A percentile compares a stretch with the other conserved stretches of the same genome.
These are phyloP conservation scores for Podosphaera fusca DNA, from an alignment of 2,329 filamentous ascomycete genomes.

Conservation along the genomic window DNA sequence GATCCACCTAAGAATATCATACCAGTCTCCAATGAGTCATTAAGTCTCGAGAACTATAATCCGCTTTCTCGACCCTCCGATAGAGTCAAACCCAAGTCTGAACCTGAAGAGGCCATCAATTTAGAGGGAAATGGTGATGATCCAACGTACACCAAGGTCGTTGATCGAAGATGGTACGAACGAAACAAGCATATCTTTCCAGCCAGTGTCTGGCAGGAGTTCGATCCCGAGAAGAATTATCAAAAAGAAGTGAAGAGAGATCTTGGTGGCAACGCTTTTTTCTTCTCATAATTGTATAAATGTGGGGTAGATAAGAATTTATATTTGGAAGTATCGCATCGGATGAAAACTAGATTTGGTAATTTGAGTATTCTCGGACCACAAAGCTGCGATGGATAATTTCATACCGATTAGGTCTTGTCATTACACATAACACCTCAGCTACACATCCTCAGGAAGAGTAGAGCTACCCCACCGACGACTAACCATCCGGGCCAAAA, in stretches of 20 bases:
- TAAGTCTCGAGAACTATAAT: slow-evolving; percentile 15
- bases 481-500: slow-evolving; percentile 16
- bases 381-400: neutral
- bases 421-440: neutral
- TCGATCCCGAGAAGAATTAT: slow-evolving; percentile 77
- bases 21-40: neutral
- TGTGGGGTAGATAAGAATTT: neutral
- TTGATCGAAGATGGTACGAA: slow-evolving; percentile 92
- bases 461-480: slow-evolving; percentile 6
- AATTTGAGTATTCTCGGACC: too few species aligned
- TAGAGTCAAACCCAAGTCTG: slow-evolving; percentile 19
- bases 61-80: slow-evolving; percentile 18
- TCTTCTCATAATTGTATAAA: slow-evolving; percentile 33
- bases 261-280: slow-evolving; percentile 76
- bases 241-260: slow-evolving; percentile 57
- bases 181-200: slow-evolving; percentile 96
- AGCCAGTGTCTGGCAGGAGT: slow-evolving; percentile 86
- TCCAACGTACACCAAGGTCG: slow-evolving; percentile 67
- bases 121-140: slow-evolving; percentile 62
- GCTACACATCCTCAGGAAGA: slow-evolving; percentile 4
- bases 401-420: neutral
- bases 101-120: slow-evolving; percentile 16
- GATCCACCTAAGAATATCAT: slow-evolving; percentile 19
- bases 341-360: neutral
- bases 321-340: neutral